Base-by-base conservation (phyloP, 495 filamentous ascomycete species). In the Neurospora sp. region DNA sequence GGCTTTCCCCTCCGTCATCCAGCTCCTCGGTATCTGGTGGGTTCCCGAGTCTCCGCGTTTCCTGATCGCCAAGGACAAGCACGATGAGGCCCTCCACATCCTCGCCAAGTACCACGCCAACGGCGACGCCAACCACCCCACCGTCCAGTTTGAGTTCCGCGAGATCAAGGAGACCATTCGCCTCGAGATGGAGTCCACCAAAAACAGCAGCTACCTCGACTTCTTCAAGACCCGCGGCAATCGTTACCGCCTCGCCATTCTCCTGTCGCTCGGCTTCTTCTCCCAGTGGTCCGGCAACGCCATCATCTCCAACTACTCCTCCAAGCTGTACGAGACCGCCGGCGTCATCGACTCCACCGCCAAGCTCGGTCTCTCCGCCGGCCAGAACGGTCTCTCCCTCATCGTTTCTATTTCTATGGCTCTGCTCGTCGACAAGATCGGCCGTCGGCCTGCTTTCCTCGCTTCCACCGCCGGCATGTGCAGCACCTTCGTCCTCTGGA, bases 221-320 rank as follows among this genome's bases (percentile, higher is more conserved):
- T 89, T 92, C 82, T 82, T 92, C 83, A 81, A 81, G 68, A 91
- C 90, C 72, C 87, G 86, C 79, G 91, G 91, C 72, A 94, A 93
- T 82, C 86, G 89, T 9, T 89, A 89, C 76, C 86, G 90, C 37
- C 76, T 92, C 5, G 71, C 79, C 45, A 80, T 92, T 37, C 85
- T 89, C 40, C 79, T 90, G 44, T 86, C 86, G 27, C 82, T 90
- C 40, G 89, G 89, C 75, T 76, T 90, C 76, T 88, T 90, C 81
- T 88, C 88, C 9, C 91, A 93, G 83, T 92, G 88, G 84, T 89
- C 87, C 69, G 91, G 91, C 70, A 92, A 92, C 75, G 87, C 86
- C 71, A 85, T 90, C 45, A 87, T 91, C 76, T 88, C 86, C 68
- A 91, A 92, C 83, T 92, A 90, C 77, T 81, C 88, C 65, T 83